Evolutionary conservation across 306 rosid genomes (phyloP), one percentile per base, ranked within the genome.

Genomic region (Hippophae rhamnoides): DNA sequence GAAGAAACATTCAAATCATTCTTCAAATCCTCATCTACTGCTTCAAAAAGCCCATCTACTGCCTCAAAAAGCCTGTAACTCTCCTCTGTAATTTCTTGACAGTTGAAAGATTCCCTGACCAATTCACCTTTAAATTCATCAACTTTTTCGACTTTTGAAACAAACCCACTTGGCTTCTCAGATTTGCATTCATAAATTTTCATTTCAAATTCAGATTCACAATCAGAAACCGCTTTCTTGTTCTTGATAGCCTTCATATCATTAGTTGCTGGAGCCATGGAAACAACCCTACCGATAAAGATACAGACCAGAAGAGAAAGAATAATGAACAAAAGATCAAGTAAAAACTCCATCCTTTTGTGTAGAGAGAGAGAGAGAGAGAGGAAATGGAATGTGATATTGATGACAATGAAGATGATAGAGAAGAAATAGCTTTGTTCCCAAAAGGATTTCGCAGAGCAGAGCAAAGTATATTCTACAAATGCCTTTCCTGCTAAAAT

Each of bases 381-480:
- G 61, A 10, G 41, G 13, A 5, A 57, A 13, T n/a, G 5, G 47
- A 62, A 40, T 31, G 3, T 11, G 23, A 13, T 38, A 41, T 49
- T 40, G 23, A 41, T n/a, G 55, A 14, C 8, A 59, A 61, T 1
- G 41, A 45, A 9, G 47, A 46, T 12, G 64, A 62, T 13, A 43
- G 49, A 43, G 42, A 52, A 10, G 4, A 47, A 41, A 44, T 18
- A 44, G 44, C 11, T 59, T 13, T 43, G 42, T 48, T 70, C 66
- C 10, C 66, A 43, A 41, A 67, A 47, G 78, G 63, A 60, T 52
- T 71, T 80, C 63, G 76, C 70, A 52, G 57, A 54, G 60, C 74
- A 72, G 76, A 65, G 90, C 74, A 79, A 79, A 55, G 89, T 78
- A 83, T 83, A 76, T 81, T 78, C 82, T 52, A 40, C 31, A 45